Evolutionary conservation across 306 rosid genomes (phyloP), one percentile per base, ranked within the genome.

Genomic region (Abrus precatorius): DNA sequence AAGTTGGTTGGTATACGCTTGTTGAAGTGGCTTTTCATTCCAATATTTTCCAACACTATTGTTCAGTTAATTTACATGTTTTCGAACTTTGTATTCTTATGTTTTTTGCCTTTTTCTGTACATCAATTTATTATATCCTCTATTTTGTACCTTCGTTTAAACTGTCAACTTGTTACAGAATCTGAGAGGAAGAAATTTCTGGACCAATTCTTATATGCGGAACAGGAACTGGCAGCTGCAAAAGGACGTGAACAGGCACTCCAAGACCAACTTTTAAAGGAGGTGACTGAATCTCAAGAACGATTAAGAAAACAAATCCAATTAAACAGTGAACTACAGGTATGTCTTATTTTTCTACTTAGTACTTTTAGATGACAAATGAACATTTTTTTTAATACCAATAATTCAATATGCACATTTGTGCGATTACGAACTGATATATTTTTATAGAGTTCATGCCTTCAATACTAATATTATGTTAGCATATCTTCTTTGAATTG

Each of bases 161-260:
- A 74, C 45, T 59, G 29, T 69, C 56, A 55, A 69, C 77, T 75
- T 59, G 76, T 54, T 50, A 41, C 86, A 92, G 98, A 90, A 74
- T 80, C 86, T 9, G 98, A 93, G 86, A 89, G 90, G 90, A 92
- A 90, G 82, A 89, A 86, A 68, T 83, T 84, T 79, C 73, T 85
- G 84, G 98, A 95, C 55, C 88, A 87, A 82, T 88, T 90, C 50
- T 74, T 90, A 34, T 79, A 86, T 53, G 73, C 82, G 0, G 88
- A 95, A 65, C 98, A 95, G 83, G 97, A 95, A 85, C 97, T 95
- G 30, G 93, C 96, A 27, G 99, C 99, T 76, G 88, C 97, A 36
- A 91, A 87, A 86, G 94, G 91, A 54, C 96, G 97, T 1, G 93
- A 95, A 74, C 85, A 89, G 70, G 88, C 88, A 45, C 86, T 95